phyloP scores from a whole-genome alignment of 768 basidiomycete species.

The Suillus americanus region DNA sequence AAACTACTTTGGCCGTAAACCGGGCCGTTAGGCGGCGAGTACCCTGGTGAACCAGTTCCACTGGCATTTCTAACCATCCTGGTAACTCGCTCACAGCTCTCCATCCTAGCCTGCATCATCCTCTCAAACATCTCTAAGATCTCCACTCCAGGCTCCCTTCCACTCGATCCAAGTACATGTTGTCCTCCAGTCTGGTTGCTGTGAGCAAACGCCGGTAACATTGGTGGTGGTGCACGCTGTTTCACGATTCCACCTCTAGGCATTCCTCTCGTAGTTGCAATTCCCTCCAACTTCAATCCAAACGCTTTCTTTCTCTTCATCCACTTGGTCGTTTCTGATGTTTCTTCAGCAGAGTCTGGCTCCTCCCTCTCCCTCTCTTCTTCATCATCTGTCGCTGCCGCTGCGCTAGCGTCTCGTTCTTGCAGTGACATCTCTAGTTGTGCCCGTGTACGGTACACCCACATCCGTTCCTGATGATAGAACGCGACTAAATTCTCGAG shows the following conservation, averaged over 20 bases:
- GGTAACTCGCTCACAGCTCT: conserved; percentile 69
- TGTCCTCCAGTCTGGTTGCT: conserved; percentile 1
- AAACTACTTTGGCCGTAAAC: conserved; percentile 3
- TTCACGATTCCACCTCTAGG: conserved; percentile 27
- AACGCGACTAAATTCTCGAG: conserved; percentile 65
- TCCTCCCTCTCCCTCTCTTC: conserved; percentile 1
- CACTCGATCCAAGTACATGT: conserved; percentile 28
- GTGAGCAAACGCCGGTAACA: conserved; percentile 23
- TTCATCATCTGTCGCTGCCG: neutral
- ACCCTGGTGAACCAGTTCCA: conserved; percentile 15
- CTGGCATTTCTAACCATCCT: conserved; percentile 52
- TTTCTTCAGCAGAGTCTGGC: conserved; percentile 10
- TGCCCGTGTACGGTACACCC: conserved; percentile 67
- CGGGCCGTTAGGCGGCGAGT: neutral
- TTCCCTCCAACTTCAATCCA: conserved; percentile 49
- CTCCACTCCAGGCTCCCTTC: conserved; percentile 43
- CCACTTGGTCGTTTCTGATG: conserved; percentile 40
- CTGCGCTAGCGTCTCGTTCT: conserved; percentile 15
- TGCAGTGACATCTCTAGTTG: conserved; percentile 51
- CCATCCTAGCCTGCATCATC: conserved; percentile 74
- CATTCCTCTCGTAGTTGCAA: conserved; percentile 29
- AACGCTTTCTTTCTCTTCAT: conserved; percentile 58
- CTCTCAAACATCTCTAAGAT: conserved; percentile 69
- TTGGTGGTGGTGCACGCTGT: conserved; percentile 31
- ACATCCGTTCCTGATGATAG: conserved; percentile 70